Evolutionary conservation across 2,329 filamentous ascomycete genomes (phyloP).

Genomic region (Lomentospora prolificans): DNA sequence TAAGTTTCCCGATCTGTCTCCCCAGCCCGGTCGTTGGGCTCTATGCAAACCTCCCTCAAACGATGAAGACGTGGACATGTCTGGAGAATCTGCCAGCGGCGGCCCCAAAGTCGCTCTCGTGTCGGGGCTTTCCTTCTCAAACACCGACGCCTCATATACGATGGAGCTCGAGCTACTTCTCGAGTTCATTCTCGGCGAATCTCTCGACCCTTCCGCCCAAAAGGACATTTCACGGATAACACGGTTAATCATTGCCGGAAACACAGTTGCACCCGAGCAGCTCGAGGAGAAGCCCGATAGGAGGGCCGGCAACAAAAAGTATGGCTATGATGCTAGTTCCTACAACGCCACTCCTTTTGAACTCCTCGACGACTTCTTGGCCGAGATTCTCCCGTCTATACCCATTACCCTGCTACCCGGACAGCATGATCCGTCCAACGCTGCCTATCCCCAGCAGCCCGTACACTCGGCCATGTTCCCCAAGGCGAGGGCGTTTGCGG

Average conservation of each 20-base stretch:
- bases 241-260: conserved; percentile 82
- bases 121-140: conserved; percentile 78
- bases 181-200: conserved; percentile 83
- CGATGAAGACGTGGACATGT: conserved; percentile 49
- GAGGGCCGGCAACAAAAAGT: conserved; percentile 56
- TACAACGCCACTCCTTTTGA: conserved; percentile 84
- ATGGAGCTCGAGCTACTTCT: conserved; percentile 67
- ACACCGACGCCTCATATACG: conserved; percentile 59
- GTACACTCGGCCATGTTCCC: conserved; percentile 91
- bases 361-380: conserved; percentile 74
- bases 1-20: conserved; percentile 75
- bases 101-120: conserved; percentile 65
- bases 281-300: conserved; percentile 34
- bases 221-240: conserved; percentile 57
- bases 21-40: conserved; percentile 73
- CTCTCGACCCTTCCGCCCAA: conserved; percentile 51
- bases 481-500: conserved; percentile 57
- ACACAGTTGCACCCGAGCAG: conserved; percentile 63
- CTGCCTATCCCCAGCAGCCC: conserved; percentile 82
- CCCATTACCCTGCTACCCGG: conserved; percentile 86
- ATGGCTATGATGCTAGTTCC: conserved; percentile 81
- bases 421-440: conserved; percentile 74
- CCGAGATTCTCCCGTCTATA: conserved; percentile 71
- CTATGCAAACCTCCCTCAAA: conserved; percentile 40
- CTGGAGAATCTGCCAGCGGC: conserved; percentile 23